phyloP scores from a whole-genome alignment of 2,329 filamentous ascomycete species.

The Fusarium pilosicola region DNA sequence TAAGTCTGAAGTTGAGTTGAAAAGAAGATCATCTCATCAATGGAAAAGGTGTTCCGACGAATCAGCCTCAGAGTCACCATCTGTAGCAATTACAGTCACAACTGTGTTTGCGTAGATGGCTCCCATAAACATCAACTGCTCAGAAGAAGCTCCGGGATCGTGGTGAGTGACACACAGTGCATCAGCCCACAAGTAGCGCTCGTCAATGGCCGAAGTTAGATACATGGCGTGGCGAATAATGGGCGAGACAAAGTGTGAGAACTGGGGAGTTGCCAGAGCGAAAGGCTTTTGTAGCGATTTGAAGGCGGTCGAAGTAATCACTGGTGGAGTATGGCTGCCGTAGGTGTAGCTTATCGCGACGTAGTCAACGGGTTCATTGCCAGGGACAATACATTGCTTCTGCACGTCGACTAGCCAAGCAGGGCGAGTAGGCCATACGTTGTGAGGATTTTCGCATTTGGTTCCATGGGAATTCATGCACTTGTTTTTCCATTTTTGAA shows the following conservation, averaged over 20 bases:
- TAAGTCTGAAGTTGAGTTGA: neutral
- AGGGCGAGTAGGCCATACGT: neutral
- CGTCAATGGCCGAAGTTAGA: neutral
- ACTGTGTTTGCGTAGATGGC: conserved; percentile 3
- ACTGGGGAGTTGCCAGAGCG: neutral
- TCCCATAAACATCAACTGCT: conserved; percentile 6
- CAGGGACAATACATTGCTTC: neutral
- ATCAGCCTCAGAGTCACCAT: neutral
- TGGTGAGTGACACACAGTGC: neutral
- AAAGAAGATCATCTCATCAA: neutral
- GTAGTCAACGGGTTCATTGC: neutral
- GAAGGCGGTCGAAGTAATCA: neutral
- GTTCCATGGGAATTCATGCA: neutral
- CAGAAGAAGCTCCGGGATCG: accelerated
- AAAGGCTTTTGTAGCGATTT: neutral
- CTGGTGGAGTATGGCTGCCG: neutral
- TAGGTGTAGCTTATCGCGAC: conserved; percentile 7
- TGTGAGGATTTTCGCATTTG: neutral
- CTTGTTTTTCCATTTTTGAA: neutral
- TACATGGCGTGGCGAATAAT: conserved; percentile 2
- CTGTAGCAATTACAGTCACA: conserved; percentile 2
- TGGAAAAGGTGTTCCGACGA: accelerated
- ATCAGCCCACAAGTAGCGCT: conserved; percentile 7
- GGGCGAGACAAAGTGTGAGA: neutral
- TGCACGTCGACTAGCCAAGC: conserved; percentile 8